Evolutionary conservation across 352 stramenopile species (phyloP).

Genomic region (Phytophthora pini): DNA sequence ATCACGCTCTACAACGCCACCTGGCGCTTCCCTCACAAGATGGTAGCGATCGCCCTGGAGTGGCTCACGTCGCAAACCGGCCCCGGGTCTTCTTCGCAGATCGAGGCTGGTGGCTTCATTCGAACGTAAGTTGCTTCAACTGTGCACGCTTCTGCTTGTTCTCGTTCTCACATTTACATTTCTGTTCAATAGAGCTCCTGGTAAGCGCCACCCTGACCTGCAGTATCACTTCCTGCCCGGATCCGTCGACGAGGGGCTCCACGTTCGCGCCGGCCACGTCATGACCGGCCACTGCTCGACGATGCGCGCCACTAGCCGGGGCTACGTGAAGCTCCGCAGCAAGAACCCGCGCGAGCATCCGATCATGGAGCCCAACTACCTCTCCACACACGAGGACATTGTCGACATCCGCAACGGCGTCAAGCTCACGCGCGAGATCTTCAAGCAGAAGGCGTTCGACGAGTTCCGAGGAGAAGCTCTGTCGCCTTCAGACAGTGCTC

Average conservation of each 20-base stretch:
- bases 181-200: conserved; percentile 40
- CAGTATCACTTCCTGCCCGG: conserved; percentile 88
- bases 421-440: conserved; percentile 80
- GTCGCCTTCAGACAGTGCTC: conserved; percentile 54
- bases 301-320: conserved; percentile 81
- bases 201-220: conserved; percentile 77
- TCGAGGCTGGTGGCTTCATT: conserved; percentile 87
- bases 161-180: not conserved
- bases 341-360: conserved; percentile 66
- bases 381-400: conserved; percentile 71
- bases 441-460: conserved; percentile 85
- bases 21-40: conserved; percentile 83
- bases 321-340: conserved; percentile 74
- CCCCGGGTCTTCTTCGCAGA: conserved; percentile 67
- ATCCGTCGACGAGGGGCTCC: conserved; percentile 38
- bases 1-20: conserved; percentile 89
- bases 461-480: conserved; percentile 76
- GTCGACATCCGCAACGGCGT: conserved; percentile 76
- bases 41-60: conserved; percentile 79
- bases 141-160: no score
- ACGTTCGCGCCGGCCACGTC: conserved; percentile 50
- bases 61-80: conserved; percentile 71
- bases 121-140: conserved; percentile 46
- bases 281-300: conserved; percentile 85
- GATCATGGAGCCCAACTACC: conserved; percentile 88